Conservation (phyloP, 2,329 filamentous ascomycete genomes). For the Fusarium sp. region DNA sequence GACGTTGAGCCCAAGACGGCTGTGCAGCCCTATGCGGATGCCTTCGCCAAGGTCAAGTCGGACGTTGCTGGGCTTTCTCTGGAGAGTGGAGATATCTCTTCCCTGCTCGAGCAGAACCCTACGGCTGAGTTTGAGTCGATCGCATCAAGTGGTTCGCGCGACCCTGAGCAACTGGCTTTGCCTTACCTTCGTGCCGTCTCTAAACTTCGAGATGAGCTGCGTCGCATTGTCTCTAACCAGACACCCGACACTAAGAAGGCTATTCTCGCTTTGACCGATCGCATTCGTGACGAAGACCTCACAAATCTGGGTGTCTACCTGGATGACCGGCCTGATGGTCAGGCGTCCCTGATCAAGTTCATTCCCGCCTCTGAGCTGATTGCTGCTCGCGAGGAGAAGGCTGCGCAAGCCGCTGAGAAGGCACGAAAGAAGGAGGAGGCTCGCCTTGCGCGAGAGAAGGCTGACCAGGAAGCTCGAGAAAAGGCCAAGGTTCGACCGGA, state of each 20-base stretch:
- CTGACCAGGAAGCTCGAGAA: constrained; percentile 68
- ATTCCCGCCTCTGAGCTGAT: constrained; percentile 71
- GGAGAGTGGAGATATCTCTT: constrained; percentile 60
- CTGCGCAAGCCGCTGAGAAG: constrained; percentile 74
- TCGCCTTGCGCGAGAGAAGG: constrained; percentile 64
- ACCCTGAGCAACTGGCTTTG: constrained; percentile 67
- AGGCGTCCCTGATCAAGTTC: constrained; percentile 81
- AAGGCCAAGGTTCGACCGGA: constrained; percentile 70
- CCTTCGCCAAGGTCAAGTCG: constrained; percentile 61
- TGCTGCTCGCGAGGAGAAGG: constrained; percentile 72
- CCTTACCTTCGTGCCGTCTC: constrained; percentile 71
- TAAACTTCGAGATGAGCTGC: constrained; percentile 73
- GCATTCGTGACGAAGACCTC: constrained; percentile 84
- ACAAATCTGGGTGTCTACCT: constrained; percentile 89
- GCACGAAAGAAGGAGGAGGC: constrained; percentile 69
- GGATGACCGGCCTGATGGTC: constrained; percentile 80
- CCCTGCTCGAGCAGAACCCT: constrained; percentile 62
- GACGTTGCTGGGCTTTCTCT: constrained; percentile 66
- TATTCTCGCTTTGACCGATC: constrained; percentile 83
- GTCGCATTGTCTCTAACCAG: constrained; percentile 65
- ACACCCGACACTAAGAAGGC: constrained; percentile 74
- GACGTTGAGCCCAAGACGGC: constrained; percentile 62
- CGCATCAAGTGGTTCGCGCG: constrained; percentile 62
- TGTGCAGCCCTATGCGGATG: constrained; percentile 64
- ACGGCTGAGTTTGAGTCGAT: constrained; percentile 64